Evolutionary conservation across 129 eudicot species (phyloP).

Genomic region (Deinandra increscens): DNA sequence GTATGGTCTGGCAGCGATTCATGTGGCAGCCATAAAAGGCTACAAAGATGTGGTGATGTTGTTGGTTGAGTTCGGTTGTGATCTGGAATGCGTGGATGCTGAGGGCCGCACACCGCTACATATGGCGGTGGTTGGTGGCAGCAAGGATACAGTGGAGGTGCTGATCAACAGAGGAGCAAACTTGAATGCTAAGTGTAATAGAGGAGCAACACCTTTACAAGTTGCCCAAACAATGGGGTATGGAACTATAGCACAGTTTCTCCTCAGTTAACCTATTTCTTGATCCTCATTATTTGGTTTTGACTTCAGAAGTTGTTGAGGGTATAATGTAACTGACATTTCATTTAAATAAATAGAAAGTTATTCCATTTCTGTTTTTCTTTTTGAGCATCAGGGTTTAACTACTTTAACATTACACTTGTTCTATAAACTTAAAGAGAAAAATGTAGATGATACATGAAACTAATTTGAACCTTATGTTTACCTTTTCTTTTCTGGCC

Average conservation of each 20-base stretch:
- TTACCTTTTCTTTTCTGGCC: conserved; percentile 41
- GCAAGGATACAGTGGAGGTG: conserved; percentile 50
- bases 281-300: conserved; percentile 4
- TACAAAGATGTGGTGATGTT: conserved; percentile 66
- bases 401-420: conserved; percentile 6
- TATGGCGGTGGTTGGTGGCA: conserved; percentile 59
- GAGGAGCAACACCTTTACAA: conserved; percentile 54
- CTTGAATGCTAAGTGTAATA: conserved; percentile 40
- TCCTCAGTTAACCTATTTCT: conserved; percentile 20
- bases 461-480: background rate
- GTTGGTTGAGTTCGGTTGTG: conserved; percentile 62
- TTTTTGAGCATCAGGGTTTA: conserved; percentile 21
- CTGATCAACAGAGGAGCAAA: conserved; percentile 61
- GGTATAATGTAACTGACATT: conserved; percentile 10
- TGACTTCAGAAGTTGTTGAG: background rate
- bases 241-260: conserved; percentile 37
- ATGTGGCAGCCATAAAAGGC: conserved; percentile 68
- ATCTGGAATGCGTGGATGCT: conserved; percentile 44
- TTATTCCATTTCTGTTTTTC: conserved; percentile 10
- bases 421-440: conserved; percentile 15
- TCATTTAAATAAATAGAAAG: background rate
- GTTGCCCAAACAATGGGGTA: conserved; percentile 48
- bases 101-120: conserved; percentile 73
- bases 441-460: conserved; percentile 18
- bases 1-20: conserved; percentile 63